These are phyloP conservation scores for Xylaria venustula DNA, from an alignment of 495 filamentous ascomycete species.

Conservation along the genomic window DNA sequence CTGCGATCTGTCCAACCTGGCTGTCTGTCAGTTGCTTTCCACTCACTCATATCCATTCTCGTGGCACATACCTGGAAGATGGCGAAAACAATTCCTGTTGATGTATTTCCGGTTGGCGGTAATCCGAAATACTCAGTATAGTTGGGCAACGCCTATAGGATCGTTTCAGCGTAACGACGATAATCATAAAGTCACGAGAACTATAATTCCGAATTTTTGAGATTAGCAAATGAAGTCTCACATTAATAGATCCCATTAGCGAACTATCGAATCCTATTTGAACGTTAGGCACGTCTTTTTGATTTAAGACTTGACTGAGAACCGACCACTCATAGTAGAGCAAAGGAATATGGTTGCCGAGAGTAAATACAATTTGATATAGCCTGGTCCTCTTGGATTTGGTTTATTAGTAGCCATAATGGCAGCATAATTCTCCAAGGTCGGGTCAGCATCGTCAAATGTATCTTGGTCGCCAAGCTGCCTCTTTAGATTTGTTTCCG, in stretches of 20 bases:
- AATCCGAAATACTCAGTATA: slow-evolving; percentile 31
- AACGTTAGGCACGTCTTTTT: slow-evolving; percentile 3
- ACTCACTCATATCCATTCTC: too few species aligned
- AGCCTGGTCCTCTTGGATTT: slow-evolving; percentile 25
- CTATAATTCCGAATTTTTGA: not conserved
- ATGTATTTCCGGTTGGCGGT: slow-evolving; percentile 22
- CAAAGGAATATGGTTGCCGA: slow-evolving; percentile 29
- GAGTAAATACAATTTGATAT: slow-evolving; percentile 26
- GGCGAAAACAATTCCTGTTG: slow-evolving; percentile 33
- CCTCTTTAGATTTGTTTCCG: not conserved
- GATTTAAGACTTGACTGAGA: not conserved
- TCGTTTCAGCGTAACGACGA: not conserved
- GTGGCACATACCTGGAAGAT: slow-evolving; percentile 30
- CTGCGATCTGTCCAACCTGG: slow-evolving; percentile 30
- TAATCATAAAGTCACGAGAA: not conserved
- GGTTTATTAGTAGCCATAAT: slow-evolving; percentile 31
- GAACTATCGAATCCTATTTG: slow-evolving; percentile 29
- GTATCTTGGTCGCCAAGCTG: not conserved
- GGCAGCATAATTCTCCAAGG: slow-evolving; percentile 21
- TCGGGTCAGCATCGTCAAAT: slow-evolving; percentile 13
- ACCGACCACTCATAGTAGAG: slow-evolving; percentile 30
- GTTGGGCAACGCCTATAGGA: slow-evolving; percentile 26
- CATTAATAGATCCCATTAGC: slow-evolving; percentile 35
- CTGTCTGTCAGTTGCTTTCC: not conserved
- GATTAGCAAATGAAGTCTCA: not conserved